phyloP scores from a whole-genome alignment of 139 green algal species.

The Picochlorum sp. region DNA sequence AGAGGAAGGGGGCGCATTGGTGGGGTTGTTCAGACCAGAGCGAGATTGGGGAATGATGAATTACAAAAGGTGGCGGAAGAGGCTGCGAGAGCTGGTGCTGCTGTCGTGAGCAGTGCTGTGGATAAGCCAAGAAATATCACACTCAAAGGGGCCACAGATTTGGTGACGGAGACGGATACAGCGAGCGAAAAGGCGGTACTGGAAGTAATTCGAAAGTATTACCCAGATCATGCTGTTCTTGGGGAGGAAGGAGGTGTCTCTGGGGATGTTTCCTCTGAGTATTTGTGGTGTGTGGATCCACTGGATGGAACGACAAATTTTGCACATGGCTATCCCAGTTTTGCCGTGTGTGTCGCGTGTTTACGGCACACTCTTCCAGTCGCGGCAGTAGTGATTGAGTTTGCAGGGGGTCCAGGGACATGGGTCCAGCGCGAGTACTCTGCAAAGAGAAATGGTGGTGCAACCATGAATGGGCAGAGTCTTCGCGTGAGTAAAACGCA shows the following conservation, averaged over 20 bases:
- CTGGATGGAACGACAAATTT: conserved; percentile 87
- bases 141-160: conserved; percentile 62
- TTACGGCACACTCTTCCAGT: conserved; percentile 47
- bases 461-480: conserved; percentile 62
- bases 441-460: conserved; percentile 51
- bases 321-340: conserved; percentile 71
- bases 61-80: conserved; percentile 37
- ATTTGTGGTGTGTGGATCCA: conserved; percentile 88
- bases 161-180: conserved; percentile 70
- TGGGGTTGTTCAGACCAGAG: neutral
- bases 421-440: conserved; percentile 74
- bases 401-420: conserved; percentile 38
- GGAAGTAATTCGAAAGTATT: conserved; percentile 36
- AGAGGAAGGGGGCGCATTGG: neutral
- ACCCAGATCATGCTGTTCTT: conserved; percentile 62
- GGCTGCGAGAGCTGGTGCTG: conserved; percentile 39
- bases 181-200: conserved; percentile 57
- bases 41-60: conserved; percentile 18
- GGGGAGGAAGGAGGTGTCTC: conserved; percentile 87
- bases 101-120: conserved; percentile 46
- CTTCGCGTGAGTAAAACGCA: conserved; percentile 26
- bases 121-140: conserved; percentile 61
- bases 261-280: conserved; percentile 52
- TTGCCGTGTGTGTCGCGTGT: conserved; percentile 64
- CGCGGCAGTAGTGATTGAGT: conserved; percentile 51